These are phyloP conservation scores for Cyberlindnera japonica DNA, from an alignment of 805 yeast species.

Conservation along the genomic window DNA sequence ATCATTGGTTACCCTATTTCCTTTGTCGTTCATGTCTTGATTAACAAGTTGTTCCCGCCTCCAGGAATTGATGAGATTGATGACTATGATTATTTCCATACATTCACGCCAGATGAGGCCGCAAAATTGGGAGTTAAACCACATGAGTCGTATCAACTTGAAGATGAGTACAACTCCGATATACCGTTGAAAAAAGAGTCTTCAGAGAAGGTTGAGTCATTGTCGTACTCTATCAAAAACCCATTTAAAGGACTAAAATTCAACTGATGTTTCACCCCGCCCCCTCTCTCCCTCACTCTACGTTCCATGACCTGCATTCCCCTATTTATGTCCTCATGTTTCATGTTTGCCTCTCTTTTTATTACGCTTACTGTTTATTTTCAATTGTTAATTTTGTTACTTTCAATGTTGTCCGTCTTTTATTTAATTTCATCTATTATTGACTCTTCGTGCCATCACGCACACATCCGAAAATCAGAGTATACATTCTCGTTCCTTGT, in stretches of 20 bases:
- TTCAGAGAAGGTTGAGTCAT: constrained; percentile 3
- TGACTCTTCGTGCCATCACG: no score
- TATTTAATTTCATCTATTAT: no score
- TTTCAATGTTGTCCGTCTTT: no score
- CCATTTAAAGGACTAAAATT: constrained; percentile 1
- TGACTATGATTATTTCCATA: constrained; percentile 32
- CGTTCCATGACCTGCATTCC: no score
- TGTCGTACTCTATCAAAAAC: not conserved
- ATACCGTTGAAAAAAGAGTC: constrained; percentile 2
- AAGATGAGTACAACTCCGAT: constrained; percentile 7
- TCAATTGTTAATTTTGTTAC: no score
- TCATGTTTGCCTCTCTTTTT: no score
- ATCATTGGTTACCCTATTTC: constrained; percentile 26
- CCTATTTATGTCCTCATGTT: no score
- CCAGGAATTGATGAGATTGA: constrained; percentile 30
- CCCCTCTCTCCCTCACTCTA: no score
- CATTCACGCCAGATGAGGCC: constrained; percentile 35
- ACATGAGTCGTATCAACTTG: constrained; percentile 11
- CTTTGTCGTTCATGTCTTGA: constrained; percentile 22
- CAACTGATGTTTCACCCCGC: no score
- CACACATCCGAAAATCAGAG: no score
- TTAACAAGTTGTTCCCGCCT: constrained; percentile 29
- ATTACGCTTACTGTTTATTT: no score
- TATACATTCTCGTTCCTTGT: no score
- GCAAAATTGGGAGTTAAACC: constrained; percentile 30